Base-by-base conservation (phyloP, 805 yeast species). In the Sugiyamaella floridensis region DNA sequence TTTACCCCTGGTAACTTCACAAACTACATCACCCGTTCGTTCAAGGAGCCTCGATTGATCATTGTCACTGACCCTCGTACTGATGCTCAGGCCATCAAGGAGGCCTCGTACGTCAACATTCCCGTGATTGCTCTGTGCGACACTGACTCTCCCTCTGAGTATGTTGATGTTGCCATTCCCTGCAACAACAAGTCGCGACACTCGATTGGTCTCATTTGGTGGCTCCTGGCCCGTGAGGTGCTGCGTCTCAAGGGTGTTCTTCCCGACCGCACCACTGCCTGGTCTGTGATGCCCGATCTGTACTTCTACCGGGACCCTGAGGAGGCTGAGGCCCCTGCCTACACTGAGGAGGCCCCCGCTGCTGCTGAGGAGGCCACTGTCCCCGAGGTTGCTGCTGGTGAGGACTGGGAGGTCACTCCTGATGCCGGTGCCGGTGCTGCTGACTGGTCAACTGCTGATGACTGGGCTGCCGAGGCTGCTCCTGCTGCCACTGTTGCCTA, bases 251-350 rank as follows among this genome's bases (percentile, higher is more conserved):
- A 97, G 82, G 99, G 99, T 74, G 84, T 89, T 73, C 78, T 93
- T 68, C 89, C 95, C 74, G 86, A 87, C 88, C 89, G 99, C 84
- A 74, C 86, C 67, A 88, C 93, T 77, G 85, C 86, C 76, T 93
- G 99, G 99, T 80, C 95, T 67, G 93, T 93, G 75, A 93, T 93
- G 99, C 98, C 98, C 77, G 99, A 93, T 82, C 85, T 93, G 77
- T 93, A 90, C 90, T 93, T 93, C 90, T 93, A 93, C 97, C 93
- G 99, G 85, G 97, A 93, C 82, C 99, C 99, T 73, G 98, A 92
- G 82, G 99, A 93, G 80, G 86, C 86, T 77, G 96, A 89, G 80
- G 76, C 76, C 70, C 81, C 82, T 68, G 82, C 78, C 67, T 82
- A 74, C 61, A 86, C 79, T 69, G 81, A 77, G 66, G 80, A 76